Evolutionary conservation across 495 filamentous ascomycete species (phyloP).

Genomic region (Astrocystis sublimbata): DNA sequence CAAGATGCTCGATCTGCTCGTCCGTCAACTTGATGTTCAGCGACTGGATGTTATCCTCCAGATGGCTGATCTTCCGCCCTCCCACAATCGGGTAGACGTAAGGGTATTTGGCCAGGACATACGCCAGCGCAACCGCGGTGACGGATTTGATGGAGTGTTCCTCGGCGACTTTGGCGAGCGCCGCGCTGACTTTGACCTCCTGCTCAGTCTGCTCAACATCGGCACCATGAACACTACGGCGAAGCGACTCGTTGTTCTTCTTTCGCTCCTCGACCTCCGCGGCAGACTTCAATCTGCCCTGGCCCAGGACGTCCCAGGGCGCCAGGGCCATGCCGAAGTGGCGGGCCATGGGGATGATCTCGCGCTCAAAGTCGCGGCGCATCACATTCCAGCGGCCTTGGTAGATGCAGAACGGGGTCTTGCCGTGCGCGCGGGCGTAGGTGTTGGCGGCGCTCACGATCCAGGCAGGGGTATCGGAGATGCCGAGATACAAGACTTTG

Average conservation of each 20-base stretch:
- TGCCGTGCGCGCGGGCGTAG: conserved; percentile 60
- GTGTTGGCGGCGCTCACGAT: conserved; percentile 60
- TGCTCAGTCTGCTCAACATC: conserved; percentile 39
- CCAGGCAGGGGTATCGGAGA: conserved; percentile 67
- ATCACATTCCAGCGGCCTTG: conserved; percentile 65
- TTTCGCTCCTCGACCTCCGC: conserved; percentile 41
- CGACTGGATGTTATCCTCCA: conserved; percentile 63
- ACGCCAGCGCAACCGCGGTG: conserved; percentile 56
- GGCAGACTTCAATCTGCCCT: conserved; percentile 53
- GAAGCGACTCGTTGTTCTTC: conserved; percentile 38
- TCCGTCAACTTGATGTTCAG: conserved; percentile 54
- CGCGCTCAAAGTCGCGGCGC: conserved; percentile 57
- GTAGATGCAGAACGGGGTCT: conserved; percentile 65
- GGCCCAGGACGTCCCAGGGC: conserved; percentile 58
- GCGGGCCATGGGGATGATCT: conserved; percentile 61
- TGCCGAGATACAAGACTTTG: conserved; percentile 66
- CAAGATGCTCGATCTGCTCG: conserved; percentile 60
- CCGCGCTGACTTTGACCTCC: conserved; percentile 45
- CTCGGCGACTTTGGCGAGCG: conserved; percentile 53
- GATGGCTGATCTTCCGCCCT: conserved; percentile 62
- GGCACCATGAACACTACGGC: conserved; percentile 30
- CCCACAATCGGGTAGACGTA: conserved; percentile 57
- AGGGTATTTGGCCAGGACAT: conserved; percentile 54
- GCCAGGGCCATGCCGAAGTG: conserved; percentile 60
- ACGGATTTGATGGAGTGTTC: conserved; percentile 45